A percentile compares a stretch with the other conserved stretches of the same genome.
Conservation (phyloP, 306 rosid genomes). For the Fragaria vesca region DNA sequence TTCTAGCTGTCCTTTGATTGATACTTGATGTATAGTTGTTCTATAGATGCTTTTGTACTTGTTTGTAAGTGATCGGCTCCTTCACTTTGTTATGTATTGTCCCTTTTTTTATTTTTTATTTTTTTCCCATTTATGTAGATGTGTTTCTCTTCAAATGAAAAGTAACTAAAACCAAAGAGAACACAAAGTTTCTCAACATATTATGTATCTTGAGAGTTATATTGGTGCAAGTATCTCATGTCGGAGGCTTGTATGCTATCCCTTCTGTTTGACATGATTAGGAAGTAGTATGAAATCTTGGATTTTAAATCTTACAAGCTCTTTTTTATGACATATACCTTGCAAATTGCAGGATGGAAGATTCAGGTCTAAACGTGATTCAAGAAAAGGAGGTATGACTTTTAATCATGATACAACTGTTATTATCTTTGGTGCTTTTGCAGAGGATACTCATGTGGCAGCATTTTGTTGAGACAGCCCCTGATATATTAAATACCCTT, state of each 20-base stretch:
- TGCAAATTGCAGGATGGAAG: slow-evolving; percentile 81
- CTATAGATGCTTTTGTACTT: neutral
- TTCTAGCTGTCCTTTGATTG: neutral
- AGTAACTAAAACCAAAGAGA: neutral
- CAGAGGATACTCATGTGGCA: slow-evolving; percentile 1
- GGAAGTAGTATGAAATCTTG: slow-evolving; percentile 24
- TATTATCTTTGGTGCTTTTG: slow-evolving; percentile 11
- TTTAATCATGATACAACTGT: neutral
- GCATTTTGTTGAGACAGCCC: neutral
- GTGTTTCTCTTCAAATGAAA: neutral
- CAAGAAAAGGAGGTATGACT: slow-evolving; percentile 85
- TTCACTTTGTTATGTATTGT: neutral
- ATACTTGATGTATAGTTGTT: neutral
- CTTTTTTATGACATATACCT: slow-evolving; percentile 29
- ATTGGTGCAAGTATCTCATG: neutral
- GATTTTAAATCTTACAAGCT: slow-evolving; percentile 13
- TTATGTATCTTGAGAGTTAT: neutral
- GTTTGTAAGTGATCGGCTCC: neutral
- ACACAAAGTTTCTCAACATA: neutral
- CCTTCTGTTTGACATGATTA: slow-evolving; percentile 11
- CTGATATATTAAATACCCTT: neutral
- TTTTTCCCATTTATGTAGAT: neutral
- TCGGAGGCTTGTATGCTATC: slow-evolving; percentile 3
- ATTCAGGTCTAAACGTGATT: slow-evolving; percentile 95
- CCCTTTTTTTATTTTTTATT: neutral